These are phyloP conservation scores for Diaporthe humulicola DNA, from an alignment of 2,329 filamentous ascomycete genomes.

Conservation along the genomic window DNA sequence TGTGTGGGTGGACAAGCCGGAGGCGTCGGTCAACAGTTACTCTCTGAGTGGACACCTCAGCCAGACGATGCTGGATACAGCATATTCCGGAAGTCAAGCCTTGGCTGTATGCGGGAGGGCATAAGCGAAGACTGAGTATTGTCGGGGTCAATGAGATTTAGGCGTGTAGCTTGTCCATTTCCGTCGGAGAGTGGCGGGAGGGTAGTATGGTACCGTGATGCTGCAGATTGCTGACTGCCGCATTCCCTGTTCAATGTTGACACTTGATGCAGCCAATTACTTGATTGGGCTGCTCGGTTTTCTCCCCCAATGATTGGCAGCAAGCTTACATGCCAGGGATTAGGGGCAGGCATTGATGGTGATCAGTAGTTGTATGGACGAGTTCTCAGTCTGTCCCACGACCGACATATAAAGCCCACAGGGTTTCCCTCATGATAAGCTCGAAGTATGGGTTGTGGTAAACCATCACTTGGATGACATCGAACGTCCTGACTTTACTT, in stretches of 20 bases:
- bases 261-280: too few relatives aligned
- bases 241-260: background rate
- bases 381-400: background rate
- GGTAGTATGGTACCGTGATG: background rate
- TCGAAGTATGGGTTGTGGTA: background rate
- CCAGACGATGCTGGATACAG: background rate
- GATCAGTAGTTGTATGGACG: background rate
- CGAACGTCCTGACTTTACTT: background rate
- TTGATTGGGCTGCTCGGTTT: background rate
- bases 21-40: background rate
- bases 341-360: background rate
- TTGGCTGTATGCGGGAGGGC: constrained; percentile 1
- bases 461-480: background rate
- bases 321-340: background rate
- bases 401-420: background rate
- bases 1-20: background rate
- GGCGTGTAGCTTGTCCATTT: background rate
- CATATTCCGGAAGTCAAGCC: background rate
- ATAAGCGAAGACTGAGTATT: background rate
- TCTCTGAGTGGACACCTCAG: background rate
- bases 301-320: background rate
- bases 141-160: background rate
- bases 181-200: background rate
- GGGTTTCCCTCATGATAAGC: background rate
- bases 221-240: constrained; percentile 21